These are phyloP conservation scores for Nothophoma quercina DNA, from an alignment of 2,329 filamentous ascomycete species.

Conservation along the genomic window DNA sequence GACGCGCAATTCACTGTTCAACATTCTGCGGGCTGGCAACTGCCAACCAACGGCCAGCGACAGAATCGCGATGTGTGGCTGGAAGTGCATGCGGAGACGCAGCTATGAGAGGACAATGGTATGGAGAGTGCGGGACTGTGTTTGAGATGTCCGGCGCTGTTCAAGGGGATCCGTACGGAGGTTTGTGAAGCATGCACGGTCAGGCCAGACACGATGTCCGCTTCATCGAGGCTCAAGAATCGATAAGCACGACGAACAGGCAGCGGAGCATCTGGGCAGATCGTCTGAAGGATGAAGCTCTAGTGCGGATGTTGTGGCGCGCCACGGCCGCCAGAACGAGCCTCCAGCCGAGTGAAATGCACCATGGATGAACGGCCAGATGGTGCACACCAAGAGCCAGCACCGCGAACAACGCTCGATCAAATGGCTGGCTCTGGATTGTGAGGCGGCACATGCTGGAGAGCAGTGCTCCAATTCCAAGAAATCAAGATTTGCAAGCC, in stretches of 20 bases:
- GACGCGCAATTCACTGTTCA: slow-evolving; percentile 19
- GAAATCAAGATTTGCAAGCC: slow-evolving; percentile 17
- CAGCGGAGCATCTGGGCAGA: slow-evolving; percentile 7
- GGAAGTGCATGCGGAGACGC: slow-evolving; percentile 5
- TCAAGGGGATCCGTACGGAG: slow-evolving; percentile 6
- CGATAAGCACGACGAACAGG: slow-evolving; percentile 4
- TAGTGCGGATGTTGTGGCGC: slow-evolving; percentile 10
- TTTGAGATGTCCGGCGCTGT: slow-evolving; percentile 12
- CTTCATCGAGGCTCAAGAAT: slow-evolving; percentile 9
- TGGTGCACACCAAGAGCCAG: slow-evolving; percentile 5
- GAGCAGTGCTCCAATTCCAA: not conserved
- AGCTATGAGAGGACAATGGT: slow-evolving; percentile 1
- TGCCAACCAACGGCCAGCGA: slow-evolving; percentile 8
- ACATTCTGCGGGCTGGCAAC: slow-evolving; percentile 11
- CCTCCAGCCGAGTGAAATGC: slow-evolving; percentile 8
- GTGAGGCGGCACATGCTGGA: slow-evolving; percentile 11
- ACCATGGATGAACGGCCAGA: slow-evolving; percentile 14
- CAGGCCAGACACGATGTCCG: slow-evolving; percentile 11
- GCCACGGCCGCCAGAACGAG: slow-evolving; percentile 9
- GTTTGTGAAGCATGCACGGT: slow-evolving; percentile 8
- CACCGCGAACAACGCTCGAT: not conserved
- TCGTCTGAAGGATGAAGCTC: not conserved
- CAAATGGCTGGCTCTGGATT: slow-evolving; percentile 6
- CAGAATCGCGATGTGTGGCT: slow-evolving; percentile 7
- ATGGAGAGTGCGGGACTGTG: slow-evolving; percentile 8